Conservation (phyloP, 2,329 filamentous ascomycete species). For the Calonectria hongkongensis region DNA sequence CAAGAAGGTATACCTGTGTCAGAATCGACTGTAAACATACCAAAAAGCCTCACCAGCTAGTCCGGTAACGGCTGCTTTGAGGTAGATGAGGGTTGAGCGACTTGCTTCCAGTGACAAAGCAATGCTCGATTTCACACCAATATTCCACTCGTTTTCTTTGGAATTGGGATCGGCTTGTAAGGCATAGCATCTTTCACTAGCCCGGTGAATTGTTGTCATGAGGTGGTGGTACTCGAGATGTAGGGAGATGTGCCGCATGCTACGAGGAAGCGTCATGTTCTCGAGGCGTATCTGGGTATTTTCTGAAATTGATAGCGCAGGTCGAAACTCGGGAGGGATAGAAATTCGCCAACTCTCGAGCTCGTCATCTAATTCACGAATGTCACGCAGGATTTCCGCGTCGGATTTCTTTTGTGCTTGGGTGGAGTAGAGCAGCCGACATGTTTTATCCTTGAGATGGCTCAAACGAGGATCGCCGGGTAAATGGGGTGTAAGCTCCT, state of each 20-base stretch:
- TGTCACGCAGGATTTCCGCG: constrained; percentile 70
- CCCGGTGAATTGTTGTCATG: constrained; percentile 72
- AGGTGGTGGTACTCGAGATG: constrained; percentile 73
- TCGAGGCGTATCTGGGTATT: neutral
- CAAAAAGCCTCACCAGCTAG: constrained; percentile 68
- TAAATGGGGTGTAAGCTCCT: constrained; percentile 55
- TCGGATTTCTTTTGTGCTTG: constrained; percentile 69
- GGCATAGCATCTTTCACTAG: constrained; percentile 67
- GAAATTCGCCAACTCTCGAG: constrained; percentile 72
- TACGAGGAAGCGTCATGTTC: constrained; percentile 47
- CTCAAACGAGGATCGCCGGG: constrained; percentile 69
- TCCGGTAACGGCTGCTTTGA: constrained; percentile 63
- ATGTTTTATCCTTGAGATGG: constrained; percentile 70
- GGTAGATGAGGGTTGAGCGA: constrained; percentile 69
- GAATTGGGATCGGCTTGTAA: constrained; percentile 40
- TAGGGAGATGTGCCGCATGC: constrained; percentile 68
- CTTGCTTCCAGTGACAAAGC: constrained; percentile 72
- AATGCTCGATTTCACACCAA: constrained; percentile 69
- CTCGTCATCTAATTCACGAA: constrained; percentile 73
- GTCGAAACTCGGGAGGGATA: constrained; percentile 65
- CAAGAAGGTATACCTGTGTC: neutral
- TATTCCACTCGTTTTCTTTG: constrained; percentile 59
- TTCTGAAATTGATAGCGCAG: constrained; percentile 63
- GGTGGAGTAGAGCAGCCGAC: constrained; percentile 68
- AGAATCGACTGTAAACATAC: constrained; percentile 52